phyloP scores from a whole-genome alignment of 2,329 filamentous ascomycete genomes.

The Zymoseptoria tritici region DNA sequence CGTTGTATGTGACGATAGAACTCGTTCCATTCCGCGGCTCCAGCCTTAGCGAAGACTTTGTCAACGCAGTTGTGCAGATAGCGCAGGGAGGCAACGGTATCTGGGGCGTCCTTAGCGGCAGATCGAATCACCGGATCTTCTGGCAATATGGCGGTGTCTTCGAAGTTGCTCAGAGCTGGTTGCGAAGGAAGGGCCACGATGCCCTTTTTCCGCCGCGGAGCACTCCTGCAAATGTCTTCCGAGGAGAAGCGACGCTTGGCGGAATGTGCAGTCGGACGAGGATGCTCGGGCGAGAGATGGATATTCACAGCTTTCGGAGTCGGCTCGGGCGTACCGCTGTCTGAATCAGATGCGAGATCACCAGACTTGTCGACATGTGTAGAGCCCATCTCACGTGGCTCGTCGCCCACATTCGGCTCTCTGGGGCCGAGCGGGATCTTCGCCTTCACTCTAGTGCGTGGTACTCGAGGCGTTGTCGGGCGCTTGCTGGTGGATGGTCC shows the following conservation, averaged over 20 bases:
- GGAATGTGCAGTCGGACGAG: not conserved
- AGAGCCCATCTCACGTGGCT: constrained; percentile 1
- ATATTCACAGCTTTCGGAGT: constrained; percentile 1
- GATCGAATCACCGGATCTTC: not conserved
- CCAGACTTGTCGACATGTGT: constrained; percentile 11
- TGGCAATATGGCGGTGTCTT: constrained; percentile 1
- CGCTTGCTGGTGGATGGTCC: not conserved
- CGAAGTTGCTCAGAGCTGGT: constrained; percentile 1
- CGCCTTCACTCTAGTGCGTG: not conserved
- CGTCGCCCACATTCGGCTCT: not conserved
- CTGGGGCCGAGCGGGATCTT: not conserved
- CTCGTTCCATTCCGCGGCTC: not conserved
- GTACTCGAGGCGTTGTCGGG: not conserved
- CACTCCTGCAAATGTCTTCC: not conserved
- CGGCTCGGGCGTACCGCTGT: constrained; percentile 1
- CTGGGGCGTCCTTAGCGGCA: not conserved
- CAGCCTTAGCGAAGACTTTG: not conserved
- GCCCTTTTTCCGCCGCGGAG: not conserved
- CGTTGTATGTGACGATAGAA: not conserved
- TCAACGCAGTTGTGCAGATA: not conserved
- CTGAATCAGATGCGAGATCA: constrained; percentile 11
- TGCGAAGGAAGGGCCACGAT: not conserved
- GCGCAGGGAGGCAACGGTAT: not conserved
- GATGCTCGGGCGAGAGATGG: not conserved
- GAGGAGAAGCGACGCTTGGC: not conserved